These are phyloP conservation scores for Pneumocystis murina DNA, from an alignment of 1,139 yeast genomes.

Conservation along the genomic window DNA sequence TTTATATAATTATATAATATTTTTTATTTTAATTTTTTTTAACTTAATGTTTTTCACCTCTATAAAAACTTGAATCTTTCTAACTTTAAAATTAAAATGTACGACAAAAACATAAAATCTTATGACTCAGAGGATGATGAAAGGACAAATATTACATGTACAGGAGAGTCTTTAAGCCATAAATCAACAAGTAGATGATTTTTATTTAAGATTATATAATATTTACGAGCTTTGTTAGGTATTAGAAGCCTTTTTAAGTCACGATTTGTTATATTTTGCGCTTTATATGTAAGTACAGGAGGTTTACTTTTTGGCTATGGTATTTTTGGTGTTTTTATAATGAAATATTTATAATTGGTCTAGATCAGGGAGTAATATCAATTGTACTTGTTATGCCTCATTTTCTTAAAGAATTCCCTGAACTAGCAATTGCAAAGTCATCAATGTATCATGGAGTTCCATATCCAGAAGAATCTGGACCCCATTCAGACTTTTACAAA, in stretches of 20 bases:
- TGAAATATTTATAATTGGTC: not conserved
- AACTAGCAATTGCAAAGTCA: conserved; percentile 10
- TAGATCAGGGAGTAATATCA: conserved; percentile 38
- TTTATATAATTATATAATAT: too few species aligned
- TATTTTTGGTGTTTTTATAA: not conserved
- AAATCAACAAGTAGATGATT: conserved; percentile 6
- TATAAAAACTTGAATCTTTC: not conserved
- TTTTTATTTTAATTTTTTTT: not conserved
- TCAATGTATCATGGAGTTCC: conserved; percentile 4
- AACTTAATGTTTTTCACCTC: not conserved
- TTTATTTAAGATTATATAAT: not conserved
- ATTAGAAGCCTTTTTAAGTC: conserved; percentile 15
- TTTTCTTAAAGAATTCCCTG: conserved; percentile 11
- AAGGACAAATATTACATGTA: not conserved
- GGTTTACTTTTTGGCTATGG: conserved; percentile 23
- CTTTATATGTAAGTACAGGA: conserved; percentile 23
- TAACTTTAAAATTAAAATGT: not conserved
- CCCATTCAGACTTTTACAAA: conserved; percentile 13
- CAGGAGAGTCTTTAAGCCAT: not conserved
- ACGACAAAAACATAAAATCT: not conserved
- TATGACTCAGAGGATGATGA: not conserved
- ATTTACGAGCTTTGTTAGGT: conserved; percentile 3
- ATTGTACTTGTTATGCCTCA: conserved; percentile 43
- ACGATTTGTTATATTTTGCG: conserved; percentile 17
- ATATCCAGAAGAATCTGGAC: conserved; percentile 11